Base-by-base conservation (phyloP, 2,329 filamentous ascomycete genomes). In the Chaetomiaceae sp. region DNA sequence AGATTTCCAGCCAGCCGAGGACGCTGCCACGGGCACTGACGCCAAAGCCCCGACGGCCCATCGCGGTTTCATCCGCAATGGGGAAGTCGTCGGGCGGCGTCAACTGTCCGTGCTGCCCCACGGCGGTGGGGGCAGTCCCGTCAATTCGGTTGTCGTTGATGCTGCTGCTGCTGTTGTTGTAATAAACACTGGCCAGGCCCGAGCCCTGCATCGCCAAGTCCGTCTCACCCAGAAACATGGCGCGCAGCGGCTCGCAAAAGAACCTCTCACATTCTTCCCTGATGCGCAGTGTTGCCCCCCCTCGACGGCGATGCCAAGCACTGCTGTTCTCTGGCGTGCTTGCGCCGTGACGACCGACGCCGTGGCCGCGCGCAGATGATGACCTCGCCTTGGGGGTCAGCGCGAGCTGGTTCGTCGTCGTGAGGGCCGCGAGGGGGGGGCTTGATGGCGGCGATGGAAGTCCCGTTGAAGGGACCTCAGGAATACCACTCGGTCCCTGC, bases 181-280 rank as follows among this genome's bases (percentile, higher is more conserved):
- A 66, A 73, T 69, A 67, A 83, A 84, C 82, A 92, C 82, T 85
- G 83, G 87, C 83, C 81, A 86, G 85, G 82, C 86, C 82, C 82
- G 88, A 92, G 86, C 82, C 86, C 82, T 83, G 79, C 77, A 75
- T 74, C 70, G 73, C 80, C 78, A 75, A 71, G 74, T 83, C 84
- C 87, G 86, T 84, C 89, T 95, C 90, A 95, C 89, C 91, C 80
- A 86, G 87, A 83, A 96, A 96, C 78, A 88, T 86, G 77, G 85
- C 77, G 76, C 82, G 87, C 84, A 96, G 88, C 81, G 85, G 86
- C 86, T 92, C 89, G 77, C 91, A 96, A 83, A 96, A 95, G 86
- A 96, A 92, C 81, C 91, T 96, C 90, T 96, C 91, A 96, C 91
- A 95, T 89, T 96, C 90, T 90, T 87, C 90, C 88, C 87, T 90